Evolutionary conservation across 495 filamentous ascomycete genomes (phyloP), one percentile per base, ranked within the genome.

Genomic region (Hypomontagnella monticulosa): DNA sequence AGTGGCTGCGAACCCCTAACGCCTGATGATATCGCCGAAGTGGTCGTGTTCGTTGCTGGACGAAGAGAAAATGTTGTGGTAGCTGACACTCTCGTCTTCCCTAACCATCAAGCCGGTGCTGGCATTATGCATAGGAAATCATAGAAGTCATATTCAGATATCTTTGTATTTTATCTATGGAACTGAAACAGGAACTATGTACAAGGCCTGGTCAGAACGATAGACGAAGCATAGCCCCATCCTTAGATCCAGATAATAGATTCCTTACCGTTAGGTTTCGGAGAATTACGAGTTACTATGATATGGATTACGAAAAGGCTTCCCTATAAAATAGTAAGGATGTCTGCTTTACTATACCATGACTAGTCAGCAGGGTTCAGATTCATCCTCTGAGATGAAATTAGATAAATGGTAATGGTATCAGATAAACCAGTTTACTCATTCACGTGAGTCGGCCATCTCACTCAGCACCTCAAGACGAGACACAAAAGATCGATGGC

Each of bases 21-120:
- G 2, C 92, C 93, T 0, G 93, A 96, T 33, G 95, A 99, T 71
- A 96, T 99, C 67, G 95, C 94, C 14, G 95, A 98, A 75, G 85
- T 97, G 20, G 83, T 97, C 23, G 95, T 99, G 20, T 99, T 99
- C 70, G 86, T 90, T 41, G 95, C 91, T 20, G 88, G 90, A 4
- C 85, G 95, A 63, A 84, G 89, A 61, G 93, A 99, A 83, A 98
- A 98, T 74, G 95, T 98, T 14, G 93, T 99, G 6, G 76, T 99
- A 66, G 95, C 95, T 4, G 95, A 99, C 76, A 91, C 93, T 32
- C 75, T 99, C 40, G 80, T 99, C 52, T 99, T 87, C 79, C 95
- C 95, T 15, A 96, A 87, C 70, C 95, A 99, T 72, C 66, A 80
- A 72, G 78, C 73, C 34, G 71, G 71, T 15, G 77, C 77, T 53